Evolutionary conservation across 2,329 filamentous ascomycete genomes (phyloP), one percentile per base, ranked within the genome.

Genomic region (Neopestalotiopsis sp.): DNA sequence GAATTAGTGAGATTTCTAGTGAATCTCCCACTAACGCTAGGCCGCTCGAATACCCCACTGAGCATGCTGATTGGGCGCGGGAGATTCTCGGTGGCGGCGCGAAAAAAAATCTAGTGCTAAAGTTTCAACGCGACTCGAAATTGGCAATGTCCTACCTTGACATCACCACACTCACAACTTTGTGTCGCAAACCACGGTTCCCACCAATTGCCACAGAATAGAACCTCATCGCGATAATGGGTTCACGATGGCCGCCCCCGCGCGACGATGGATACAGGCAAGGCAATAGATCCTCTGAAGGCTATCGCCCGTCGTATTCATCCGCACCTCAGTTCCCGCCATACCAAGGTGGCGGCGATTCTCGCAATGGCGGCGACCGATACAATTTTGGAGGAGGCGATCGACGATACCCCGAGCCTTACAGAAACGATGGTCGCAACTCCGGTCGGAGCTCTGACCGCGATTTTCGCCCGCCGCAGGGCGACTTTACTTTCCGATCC

Each of bases 401-500:
- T 7, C 38, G 56, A 4, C 64, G 38, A 20, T 76, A 72, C 57
- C 76, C 76, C 3, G 73, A 74, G 24, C 67, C 75, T 32, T 76
- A 76, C 65, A 70, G 72, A 45, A 70, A 72, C 10, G 66, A 57
- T 38, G 53, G 38, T 34, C 38, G 34, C 30, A 13, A 49, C 20
- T 28, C 61, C 6, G 32, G 30, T 12, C 32, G 59, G 40, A 30
- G 34, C 59, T 62, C 59, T 20, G 56, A 61, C n/a, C 45, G 69
- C 61, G 67, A 71, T 32, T 67, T 70, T 9, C 73, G 70, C 24
- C 80, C 80, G 6, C 83, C 83, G 12, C 81, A 81, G 65, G 77
- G 86, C 49, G 86, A 89, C 65, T 90, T 90, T 74, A 87, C 85
- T 0, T 90, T 90, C 69, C 85, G 85, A 6, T 78, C 85, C 57